Evolutionary conservation across 495 filamentous ascomycete genomes (phyloP).

Genomic region (Lasiosphaeria hispida): DNA sequence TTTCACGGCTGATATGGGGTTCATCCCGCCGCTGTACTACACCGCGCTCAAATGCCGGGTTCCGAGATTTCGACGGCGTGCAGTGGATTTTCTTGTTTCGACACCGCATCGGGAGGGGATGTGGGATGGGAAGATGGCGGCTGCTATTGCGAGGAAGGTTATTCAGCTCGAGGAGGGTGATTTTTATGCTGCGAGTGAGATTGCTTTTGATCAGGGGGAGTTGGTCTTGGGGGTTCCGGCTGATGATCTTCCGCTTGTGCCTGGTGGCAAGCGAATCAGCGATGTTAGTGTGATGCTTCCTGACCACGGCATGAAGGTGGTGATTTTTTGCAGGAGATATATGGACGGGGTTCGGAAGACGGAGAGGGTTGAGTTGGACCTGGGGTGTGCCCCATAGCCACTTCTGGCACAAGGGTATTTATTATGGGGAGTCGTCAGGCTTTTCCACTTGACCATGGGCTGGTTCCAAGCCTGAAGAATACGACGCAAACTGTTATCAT

Average conservation of each 20-base stretch:
- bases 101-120: conserved; percentile 52
- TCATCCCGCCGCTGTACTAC: conserved; percentile 52
- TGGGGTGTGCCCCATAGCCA: no score
- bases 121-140: conserved; percentile 38
- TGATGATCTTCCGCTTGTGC: not conserved
- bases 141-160: conserved; percentile 29
- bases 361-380: no score
- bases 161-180: conserved; percentile 40
- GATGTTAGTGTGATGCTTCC: no score
- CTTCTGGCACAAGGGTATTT: no score
- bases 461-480: no score
- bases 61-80: conserved; percentile 41
- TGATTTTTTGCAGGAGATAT: no score
- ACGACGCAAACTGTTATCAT: no score
- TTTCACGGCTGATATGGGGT: conserved; percentile 48
- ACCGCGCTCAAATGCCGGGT: conserved; percentile 57
- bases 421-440: no score
- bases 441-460: no score
- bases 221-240: not conserved
- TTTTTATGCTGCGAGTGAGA: not conserved
- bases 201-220: not conserved
- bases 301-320: no score
- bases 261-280: not conserved
- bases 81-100: conserved; percentile 38
- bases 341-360: no score